These are phyloP conservation scores for Didymella arachidicola DNA, from an alignment of 2,329 filamentous ascomycete genomes.

Conservation along the genomic window DNA sequence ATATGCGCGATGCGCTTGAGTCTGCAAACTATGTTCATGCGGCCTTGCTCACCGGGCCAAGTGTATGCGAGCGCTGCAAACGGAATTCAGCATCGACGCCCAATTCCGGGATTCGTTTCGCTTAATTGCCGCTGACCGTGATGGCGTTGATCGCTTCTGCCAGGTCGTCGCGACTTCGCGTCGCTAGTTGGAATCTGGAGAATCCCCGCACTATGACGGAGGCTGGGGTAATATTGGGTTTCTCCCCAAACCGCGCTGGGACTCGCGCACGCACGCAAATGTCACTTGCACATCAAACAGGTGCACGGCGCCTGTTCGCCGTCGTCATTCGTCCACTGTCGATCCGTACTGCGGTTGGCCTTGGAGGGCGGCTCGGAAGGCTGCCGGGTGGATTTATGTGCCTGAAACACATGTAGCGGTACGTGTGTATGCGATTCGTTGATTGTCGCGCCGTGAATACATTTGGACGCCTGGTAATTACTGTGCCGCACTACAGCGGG, in stretches of 20 bases:
- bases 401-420: constrained; percentile 1
- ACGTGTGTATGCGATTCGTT: constrained; percentile 2
- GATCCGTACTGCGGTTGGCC: constrained; percentile 12
- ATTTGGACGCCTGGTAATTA: constrained; percentile 21
- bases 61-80: not conserved
- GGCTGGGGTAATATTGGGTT: constrained; percentile 1
- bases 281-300: constrained; percentile 23
- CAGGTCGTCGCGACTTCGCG: not conserved
- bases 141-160: not conserved
- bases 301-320: constrained; percentile 28
- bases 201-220: not conserved
- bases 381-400: constrained; percentile 1
- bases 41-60: not conserved
- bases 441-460: constrained; percentile 9
- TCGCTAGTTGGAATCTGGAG: not conserved
- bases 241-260: not conserved
- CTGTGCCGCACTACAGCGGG: not conserved
- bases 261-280: not conserved
- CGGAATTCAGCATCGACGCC: not conserved
- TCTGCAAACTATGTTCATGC: no score
- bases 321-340: constrained; percentile 28
- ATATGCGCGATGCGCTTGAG: not conserved
- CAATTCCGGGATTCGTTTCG: not conserved
- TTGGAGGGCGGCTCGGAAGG: constrained; percentile 5
- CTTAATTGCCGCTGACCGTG: not conserved